phyloP scores from a whole-genome alignment of 2,329 filamentous ascomycete genomes.

The Didymella sp. region DNA sequence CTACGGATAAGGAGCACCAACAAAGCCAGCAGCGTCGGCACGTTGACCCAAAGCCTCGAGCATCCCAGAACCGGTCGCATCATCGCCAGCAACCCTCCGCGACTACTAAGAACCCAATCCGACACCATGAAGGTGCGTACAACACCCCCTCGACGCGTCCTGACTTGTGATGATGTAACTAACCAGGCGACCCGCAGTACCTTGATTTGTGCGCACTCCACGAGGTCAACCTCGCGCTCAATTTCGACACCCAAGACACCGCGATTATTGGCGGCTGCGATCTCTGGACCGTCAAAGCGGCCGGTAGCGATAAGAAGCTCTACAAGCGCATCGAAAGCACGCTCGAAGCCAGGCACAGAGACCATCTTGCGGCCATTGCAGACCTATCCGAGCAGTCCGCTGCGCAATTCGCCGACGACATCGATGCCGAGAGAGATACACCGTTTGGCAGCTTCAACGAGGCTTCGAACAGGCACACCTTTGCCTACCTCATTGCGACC shows the following conservation, averaged over 20 bases:
- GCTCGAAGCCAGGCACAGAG: conserved; percentile 89
- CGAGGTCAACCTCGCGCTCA: conserved; percentile 87
- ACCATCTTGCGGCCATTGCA: conserved; percentile 82
- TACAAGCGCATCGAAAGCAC: conserved; percentile 95
- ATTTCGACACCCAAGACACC: conserved; percentile 93
- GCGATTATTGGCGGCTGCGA: conserved; percentile 94
- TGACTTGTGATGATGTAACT: conserved; percentile 40
- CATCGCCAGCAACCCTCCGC: conserved; percentile 4
- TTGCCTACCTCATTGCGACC: conserved; percentile 95
- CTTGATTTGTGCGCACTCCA: conserved; percentile 90
- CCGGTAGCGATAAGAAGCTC: conserved; percentile 93
- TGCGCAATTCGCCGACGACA: conserved; percentile 67
- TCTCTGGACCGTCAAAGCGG: conserved; percentile 95
- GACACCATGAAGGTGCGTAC: conserved; percentile 50
- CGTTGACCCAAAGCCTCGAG: conserved; percentile 22
- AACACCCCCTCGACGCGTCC: conserved; percentile 19
- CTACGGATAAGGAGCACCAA: conserved; percentile 41
- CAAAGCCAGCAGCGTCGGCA: conserved; percentile 30
- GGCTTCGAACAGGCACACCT: conserved; percentile 85
- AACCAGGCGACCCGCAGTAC: conserved; percentile 66
- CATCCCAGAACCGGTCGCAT: conserved; percentile 13
- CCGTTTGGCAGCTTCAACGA: conserved; percentile 92
- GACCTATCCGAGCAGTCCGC: conserved; percentile 85
- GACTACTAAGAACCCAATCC: conserved; percentile 8
- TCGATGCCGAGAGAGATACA: conserved; percentile 84